Conservation (phyloP, 2,329 filamentous ascomycete species). For the Colletotrichum sp. region DNA sequence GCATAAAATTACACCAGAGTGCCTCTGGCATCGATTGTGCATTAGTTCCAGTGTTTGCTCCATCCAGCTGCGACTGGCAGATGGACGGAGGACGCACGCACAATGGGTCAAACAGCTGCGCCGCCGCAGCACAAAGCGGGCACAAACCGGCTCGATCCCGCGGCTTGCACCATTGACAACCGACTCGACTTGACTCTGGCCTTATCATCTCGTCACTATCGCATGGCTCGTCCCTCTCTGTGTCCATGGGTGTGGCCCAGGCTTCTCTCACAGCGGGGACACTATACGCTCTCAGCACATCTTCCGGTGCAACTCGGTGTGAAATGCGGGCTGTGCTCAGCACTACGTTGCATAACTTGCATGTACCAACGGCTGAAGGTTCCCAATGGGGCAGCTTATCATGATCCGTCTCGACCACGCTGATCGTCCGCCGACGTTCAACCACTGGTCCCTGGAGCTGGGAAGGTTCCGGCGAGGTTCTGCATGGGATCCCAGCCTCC, state of each 20-base stretch:
- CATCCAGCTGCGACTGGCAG: conserved; percentile 8
- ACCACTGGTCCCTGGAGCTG: conserved; percentile 8
- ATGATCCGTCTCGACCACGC: conserved; percentile 9
- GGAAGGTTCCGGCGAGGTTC: neutral
- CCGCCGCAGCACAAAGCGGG: conserved; percentile 20
- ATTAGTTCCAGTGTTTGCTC: conserved; percentile 10
- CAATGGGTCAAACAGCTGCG: conserved; percentile 15
- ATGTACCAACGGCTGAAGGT: conserved; percentile 9
- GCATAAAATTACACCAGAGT: conserved; percentile 17
- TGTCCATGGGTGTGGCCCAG: neutral
- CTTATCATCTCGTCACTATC: conserved; percentile 17
- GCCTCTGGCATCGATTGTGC: conserved; percentile 1
- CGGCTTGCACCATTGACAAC: conserved; percentile 9
- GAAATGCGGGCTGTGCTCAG: conserved; percentile 13
- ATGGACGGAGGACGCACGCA: neutral
- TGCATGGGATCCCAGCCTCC: conserved; percentile 1
- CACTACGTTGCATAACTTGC: conserved; percentile 21
- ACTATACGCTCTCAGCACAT: conserved; percentile 8
- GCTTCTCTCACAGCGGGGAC: neutral
- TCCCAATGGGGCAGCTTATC: conserved; percentile 21
- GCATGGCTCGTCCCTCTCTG: neutral
- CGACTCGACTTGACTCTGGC: conserved; percentile 5
- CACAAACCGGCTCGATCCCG: conserved; percentile 13
- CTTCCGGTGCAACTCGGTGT: conserved; percentile 10
- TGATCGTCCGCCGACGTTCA: conserved; percentile 5